A percentile compares a stretch with the other conserved stretches of the same genome.
These are phyloP conservation scores for Trichosporon inkin DNA, from an alignment of 1,284 basidiomycete species.

Conservation along the genomic window DNA sequence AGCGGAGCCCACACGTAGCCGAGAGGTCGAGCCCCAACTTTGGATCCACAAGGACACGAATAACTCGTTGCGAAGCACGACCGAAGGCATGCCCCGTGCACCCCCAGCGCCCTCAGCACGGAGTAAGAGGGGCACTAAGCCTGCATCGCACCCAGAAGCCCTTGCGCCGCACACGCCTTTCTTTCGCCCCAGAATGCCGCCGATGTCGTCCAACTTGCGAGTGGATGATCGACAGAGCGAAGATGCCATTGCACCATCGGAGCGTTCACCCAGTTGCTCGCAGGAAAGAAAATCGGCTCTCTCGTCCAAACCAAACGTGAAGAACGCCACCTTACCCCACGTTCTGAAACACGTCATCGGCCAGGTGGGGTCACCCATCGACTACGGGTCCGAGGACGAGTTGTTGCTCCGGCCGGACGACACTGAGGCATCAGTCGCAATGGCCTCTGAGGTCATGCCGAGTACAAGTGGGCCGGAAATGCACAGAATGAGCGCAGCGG, in stretches of 20 bases:
- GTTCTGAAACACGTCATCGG: background rate
- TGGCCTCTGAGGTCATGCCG: background rate
- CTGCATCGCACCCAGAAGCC: background rate
- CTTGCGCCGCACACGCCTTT: conserved; percentile 5
- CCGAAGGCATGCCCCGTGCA: background rate
- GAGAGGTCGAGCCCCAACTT: too few relatives aligned
- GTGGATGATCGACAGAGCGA: background rate
- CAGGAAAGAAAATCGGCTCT: background rate
- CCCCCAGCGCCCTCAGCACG: background rate
- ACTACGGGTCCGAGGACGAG: conserved; percentile 6
- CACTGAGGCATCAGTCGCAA: background rate
- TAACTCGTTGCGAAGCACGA: too few relatives aligned
- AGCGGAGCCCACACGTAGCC: too few relatives aligned
- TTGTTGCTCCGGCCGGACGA: background rate
- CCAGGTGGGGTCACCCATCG: background rate
- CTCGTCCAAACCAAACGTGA: background rate
- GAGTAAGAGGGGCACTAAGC: background rate
- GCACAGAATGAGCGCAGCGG: background rate
- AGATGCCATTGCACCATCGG: background rate
- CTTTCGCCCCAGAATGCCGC: background rate
- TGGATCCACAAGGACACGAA: too few relatives aligned
- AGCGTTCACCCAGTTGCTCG: background rate
- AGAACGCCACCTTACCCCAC: background rate
- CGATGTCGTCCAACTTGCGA: background rate
- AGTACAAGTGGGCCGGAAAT: background rate